Evolutionary conservation across 768 basidiomycete species (phyloP).

Genomic region (Suillus alpinus): DNA sequence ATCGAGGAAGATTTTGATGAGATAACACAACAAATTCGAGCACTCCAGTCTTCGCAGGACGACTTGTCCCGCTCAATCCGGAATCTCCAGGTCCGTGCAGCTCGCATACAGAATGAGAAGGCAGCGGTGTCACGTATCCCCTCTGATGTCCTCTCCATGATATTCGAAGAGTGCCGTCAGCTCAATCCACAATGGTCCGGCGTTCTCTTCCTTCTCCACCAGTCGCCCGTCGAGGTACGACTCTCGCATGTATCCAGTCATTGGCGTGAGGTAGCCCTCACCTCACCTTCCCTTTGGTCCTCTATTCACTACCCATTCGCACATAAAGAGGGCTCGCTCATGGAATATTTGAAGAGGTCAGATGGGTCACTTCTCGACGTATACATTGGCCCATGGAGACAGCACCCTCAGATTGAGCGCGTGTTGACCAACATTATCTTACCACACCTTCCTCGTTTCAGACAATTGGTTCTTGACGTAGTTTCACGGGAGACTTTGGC

Average conservation of each 20-base stretch:
- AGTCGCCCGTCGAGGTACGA: constrained; percentile 31
- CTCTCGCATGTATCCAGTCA: constrained; percentile 32
- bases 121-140: constrained; percentile 28
- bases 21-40: constrained; percentile 22
- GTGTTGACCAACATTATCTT: constrained; percentile 23
- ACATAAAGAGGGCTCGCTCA: constrained; percentile 26
- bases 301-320: constrained; percentile 30
- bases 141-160: constrained; percentile 28
- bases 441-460: constrained; percentile 28
- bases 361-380: constrained; percentile 28
- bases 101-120: constrained; percentile 29
- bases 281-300: constrained; percentile 34
- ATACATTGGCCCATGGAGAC: constrained; percentile 32
- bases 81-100: constrained; percentile 26
- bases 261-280: constrained; percentile 35
- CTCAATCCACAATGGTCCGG: constrained; percentile 30
- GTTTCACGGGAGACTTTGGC: constrained; percentile 29
- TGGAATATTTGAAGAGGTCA: constrained; percentile 32
- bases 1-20: constrained; percentile 24
- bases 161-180: constrained; percentile 31
- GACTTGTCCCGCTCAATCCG: constrained; percentile 25
- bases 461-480: constrained; percentile 28
- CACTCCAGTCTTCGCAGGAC: constrained; percentile 28
- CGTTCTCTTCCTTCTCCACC: constrained; percentile 30
- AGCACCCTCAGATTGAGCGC: constrained; percentile 26